Conservation (phyloP, 768 basidiomycete genomes). For the Phylloporus arenicola region DNA sequence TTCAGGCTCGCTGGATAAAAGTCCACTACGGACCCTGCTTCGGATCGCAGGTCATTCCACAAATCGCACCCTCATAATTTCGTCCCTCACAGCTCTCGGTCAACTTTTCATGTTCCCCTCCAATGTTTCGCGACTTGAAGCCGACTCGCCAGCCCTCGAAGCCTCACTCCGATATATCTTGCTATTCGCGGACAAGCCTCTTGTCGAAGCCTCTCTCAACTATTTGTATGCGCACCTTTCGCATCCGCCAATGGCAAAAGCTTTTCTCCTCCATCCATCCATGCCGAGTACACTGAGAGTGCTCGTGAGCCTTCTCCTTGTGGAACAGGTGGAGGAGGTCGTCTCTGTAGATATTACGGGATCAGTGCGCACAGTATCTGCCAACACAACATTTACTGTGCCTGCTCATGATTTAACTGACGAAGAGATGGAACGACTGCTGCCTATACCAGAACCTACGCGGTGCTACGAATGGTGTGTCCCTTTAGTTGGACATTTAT, state of each 20-base stretch:
- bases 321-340: slow-evolving; percentile 68
- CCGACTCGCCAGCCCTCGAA: slow-evolving; percentile 54
- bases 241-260: slow-evolving; percentile 67
- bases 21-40: slow-evolving; percentile 55
- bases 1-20: slow-evolving; percentile 34
- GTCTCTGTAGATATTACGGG: slow-evolving; percentile 61
- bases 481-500: background rate
- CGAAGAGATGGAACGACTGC: slow-evolving; percentile 60
- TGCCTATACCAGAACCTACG: slow-evolving; percentile 63
- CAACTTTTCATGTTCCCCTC: slow-evolving; percentile 55
- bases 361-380: slow-evolving; percentile 52
- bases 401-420: slow-evolving; percentile 63
- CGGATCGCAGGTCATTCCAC: slow-evolving; percentile 50
- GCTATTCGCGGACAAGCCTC: slow-evolving; percentile 59
- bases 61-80: slow-evolving; percentile 74
- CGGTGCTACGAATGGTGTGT: slow-evolving; percentile 79
- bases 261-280: slow-evolving; percentile 64
- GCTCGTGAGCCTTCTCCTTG: slow-evolving; percentile 59
- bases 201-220: slow-evolving; percentile 68
- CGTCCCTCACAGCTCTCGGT: slow-evolving; percentile 55
- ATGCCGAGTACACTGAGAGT: slow-evolving; percentile 68
- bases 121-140: slow-evolving; percentile 49
- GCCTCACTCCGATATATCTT: slow-evolving; percentile 70
- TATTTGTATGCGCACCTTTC: slow-evolving; percentile 74
- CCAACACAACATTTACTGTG: slow-evolving; percentile 40